A percentile compares a stretch with the other conserved stretches of the same genome.
Evolutionary conservation across 2,329 filamentous ascomycete genomes (phyloP).

Genomic region (Pyrenochaeta sp.): DNA sequence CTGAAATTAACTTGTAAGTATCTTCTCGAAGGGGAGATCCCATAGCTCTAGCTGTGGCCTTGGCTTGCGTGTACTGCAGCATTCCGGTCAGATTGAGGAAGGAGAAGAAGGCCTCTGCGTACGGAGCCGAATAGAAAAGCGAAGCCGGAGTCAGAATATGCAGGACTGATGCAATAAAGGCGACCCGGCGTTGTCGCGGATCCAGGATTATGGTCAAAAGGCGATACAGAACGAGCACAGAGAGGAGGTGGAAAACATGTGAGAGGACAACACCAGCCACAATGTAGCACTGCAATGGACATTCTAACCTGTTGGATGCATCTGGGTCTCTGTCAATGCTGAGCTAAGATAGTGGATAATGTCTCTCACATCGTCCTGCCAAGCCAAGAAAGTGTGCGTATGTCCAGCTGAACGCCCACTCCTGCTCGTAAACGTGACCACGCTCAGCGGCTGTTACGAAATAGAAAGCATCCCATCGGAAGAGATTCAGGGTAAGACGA

Average conservation of each 20-base stretch:
- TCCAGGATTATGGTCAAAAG: constrained; percentile 66
- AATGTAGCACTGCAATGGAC: constrained; percentile 39
- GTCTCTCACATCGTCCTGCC: constrained; percentile 52
- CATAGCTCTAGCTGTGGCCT: constrained; percentile 17
- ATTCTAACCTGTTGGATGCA: constrained; percentile 22
- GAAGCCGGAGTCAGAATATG: constrained; percentile 89
- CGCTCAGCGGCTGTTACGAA: constrained; percentile 69
- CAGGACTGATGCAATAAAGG: constrained; percentile 74
- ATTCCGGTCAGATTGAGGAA: constrained; percentile 78
- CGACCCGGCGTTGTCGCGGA: constrained; percentile 53
- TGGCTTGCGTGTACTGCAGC: constrained; percentile 68
- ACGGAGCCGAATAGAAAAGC: constrained; percentile 87
- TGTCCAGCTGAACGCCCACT: constrained; percentile 80
- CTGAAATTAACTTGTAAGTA: constrained; percentile 67
- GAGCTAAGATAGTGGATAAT: constrained; percentile 4
- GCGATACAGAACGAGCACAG: constrained; percentile 75
- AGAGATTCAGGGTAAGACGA: constrained; percentile 65
- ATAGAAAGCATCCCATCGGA: constrained; percentile 84
- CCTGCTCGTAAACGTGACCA: constrained; percentile 79
- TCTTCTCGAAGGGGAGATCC: constrained; percentile 43
- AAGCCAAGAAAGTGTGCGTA: constrained; percentile 57
- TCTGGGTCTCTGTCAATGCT: constrained; percentile 48
- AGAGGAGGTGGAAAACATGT: constrained; percentile 77
- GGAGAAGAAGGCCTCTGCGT: constrained; percentile 82
- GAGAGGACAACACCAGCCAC: constrained; percentile 72